Base-by-base conservation (phyloP, 1,139 yeast species). In the Candida smagusa region DNA sequence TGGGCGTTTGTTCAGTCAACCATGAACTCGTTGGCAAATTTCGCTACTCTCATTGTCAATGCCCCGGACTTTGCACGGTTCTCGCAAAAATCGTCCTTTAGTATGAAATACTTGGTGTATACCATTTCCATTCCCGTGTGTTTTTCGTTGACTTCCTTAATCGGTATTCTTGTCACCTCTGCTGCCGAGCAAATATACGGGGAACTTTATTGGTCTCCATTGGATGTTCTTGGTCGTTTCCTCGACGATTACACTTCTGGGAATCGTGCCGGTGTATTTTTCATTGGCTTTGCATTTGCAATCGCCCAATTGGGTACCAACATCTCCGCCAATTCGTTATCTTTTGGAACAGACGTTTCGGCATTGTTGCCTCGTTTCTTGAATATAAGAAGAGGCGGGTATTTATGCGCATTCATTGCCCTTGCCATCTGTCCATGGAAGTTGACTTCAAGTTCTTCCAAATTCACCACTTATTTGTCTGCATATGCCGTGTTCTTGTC, bases 41-140 rank as follows among this genome's bases (percentile, higher is more conserved):
- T 88, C 54, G 94, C 95, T 6, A 85, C 96, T 7, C 73, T 89
- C 54, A 84, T 87, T 53, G 78, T 84, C 47, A 89, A 89, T 62
- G 85, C 94, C 12, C 95, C 96, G 0, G 97, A 89, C 72, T 88
- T 87, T 60, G 74, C 95, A 12, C 79, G 96, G 58, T 84, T 88
- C 59, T 83, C 96, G 7, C 74, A 72, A 39, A 59, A 56, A 36
- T 68, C 72, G 9, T 56, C 71, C 7, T 68, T 65, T 40, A 55
- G 65, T 22, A 64, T 70, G 60, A 69, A 68, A 43, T 69, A 69
- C 43, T 48, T 68, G 42, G 73, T 68, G n/a, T 67, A 68, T 49
- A 74, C 76, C 22, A 52, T 84, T 22, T 73, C 90, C 4, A 80
- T 88, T 45, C 96, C 96, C 28, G 49, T 84, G 19, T 73, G 86